A percentile compares a stretch with the other conserved stretches of the same genome.
These are phyloP conservation scores for Chionographis japonica DNA, from an alignment of 106 monocot species.

Conservation along the genomic window DNA sequence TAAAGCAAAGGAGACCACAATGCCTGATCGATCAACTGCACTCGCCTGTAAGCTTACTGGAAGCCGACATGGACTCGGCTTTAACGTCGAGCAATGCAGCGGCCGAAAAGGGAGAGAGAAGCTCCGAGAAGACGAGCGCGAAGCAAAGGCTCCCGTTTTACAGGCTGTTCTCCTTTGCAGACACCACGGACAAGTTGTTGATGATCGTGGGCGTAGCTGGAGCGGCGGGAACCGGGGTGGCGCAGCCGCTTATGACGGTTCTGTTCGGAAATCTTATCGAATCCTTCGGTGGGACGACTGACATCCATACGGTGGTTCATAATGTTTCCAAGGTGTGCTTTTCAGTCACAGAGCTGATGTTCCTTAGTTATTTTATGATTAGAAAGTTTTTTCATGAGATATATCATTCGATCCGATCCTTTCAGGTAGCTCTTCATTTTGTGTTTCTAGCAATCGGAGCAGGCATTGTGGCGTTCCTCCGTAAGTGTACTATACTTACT, in stretches of 20 bases:
- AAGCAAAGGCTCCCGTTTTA: slow-evolving; percentile 14
- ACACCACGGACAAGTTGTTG: slow-evolving; percentile 26
- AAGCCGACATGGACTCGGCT: too few relatives aligned
- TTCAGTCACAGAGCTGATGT: not conserved
- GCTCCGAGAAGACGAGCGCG: too few relatives aligned
- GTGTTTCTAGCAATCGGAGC: slow-evolving; percentile 49
- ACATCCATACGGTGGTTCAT: slow-evolving; percentile 27
- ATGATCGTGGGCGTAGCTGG: slow-evolving; percentile 36
- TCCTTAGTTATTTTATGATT: not conserved
- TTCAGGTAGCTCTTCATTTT: slow-evolving; percentile 54
- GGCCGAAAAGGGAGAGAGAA: too few relatives aligned
- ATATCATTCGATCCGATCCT: not conserved
- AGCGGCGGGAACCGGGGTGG: slow-evolving; percentile 26
- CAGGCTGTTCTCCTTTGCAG: slow-evolving; percentile 42
- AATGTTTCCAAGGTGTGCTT: slow-evolving; percentile 40
- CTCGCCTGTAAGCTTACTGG: too few relatives aligned
- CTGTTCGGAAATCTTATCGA: slow-evolving; percentile 47
- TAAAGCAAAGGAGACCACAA: too few relatives aligned
- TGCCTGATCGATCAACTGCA: too few relatives aligned
- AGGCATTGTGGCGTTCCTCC: slow-evolving; percentile 41
- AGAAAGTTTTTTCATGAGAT: not conserved
- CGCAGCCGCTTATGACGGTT: slow-evolving; percentile 51
- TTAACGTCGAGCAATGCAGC: too few relatives aligned
- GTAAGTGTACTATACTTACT: slow-evolving; percentile 23
- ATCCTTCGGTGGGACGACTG: slow-evolving; percentile 34